These are phyloP conservation scores for Chenopodium formosanum DNA, from an alignment of 148 eudicot genomes.

Conservation along the genomic window DNA sequence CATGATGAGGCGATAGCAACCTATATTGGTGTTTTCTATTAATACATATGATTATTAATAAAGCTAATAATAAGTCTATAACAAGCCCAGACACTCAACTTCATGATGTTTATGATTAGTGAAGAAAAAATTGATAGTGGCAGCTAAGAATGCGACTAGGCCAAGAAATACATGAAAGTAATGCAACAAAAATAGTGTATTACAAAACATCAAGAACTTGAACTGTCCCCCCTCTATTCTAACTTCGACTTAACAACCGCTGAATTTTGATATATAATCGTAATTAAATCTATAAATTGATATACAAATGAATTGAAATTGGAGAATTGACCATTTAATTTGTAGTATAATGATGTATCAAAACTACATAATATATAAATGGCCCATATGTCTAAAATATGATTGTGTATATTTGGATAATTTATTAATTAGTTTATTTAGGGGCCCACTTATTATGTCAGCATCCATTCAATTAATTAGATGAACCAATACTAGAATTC, in stretches of 20 bases:
- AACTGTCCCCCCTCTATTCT: background rate
- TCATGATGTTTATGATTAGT: background rate
- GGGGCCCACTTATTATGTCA: constrained; percentile 18
- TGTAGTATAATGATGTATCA: background rate
- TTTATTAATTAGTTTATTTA: background rate
- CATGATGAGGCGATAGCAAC: background rate
- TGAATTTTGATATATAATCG: background rate
- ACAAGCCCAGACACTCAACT: background rate
- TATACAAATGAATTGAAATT: no score
- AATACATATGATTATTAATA: background rate
- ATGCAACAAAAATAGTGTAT: background rate
- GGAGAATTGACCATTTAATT: background rate
- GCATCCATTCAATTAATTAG: background rate
- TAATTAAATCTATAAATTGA: no score
- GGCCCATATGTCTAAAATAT: constrained; percentile 4
- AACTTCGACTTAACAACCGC: background rate
- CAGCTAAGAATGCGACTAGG: background rate
- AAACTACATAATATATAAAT: background rate
- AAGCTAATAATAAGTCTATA: background rate
- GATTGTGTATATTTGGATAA: background rate
- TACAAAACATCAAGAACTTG: background rate
- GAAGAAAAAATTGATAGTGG: background rate
- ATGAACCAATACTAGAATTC: constrained; percentile 15
- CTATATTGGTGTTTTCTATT: background rate
- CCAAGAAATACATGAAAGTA: background rate